A percentile compares a stretch with the other conserved stretches of the same genome.
Conservation (phyloP, 2,329 filamentous ascomycete genomes). For the Passalora sequoiae region DNA sequence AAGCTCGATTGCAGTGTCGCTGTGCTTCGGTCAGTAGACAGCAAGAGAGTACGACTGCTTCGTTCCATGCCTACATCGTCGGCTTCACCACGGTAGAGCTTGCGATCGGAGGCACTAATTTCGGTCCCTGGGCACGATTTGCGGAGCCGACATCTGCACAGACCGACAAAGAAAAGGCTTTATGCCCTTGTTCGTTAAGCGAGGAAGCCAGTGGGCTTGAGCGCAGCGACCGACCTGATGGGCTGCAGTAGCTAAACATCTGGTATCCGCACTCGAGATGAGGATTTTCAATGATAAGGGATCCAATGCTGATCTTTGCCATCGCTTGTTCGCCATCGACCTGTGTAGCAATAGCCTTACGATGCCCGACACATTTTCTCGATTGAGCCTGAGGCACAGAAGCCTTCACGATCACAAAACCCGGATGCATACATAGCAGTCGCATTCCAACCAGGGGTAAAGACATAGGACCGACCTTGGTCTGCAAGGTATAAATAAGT, state of each 20-base stretch:
- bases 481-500: too few species aligned
- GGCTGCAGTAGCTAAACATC: background rate
- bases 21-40: too few species aligned
- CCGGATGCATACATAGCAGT: too few species aligned
- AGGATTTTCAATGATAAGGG: background rate
- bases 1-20: too few species aligned
- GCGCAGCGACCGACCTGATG: background rate
- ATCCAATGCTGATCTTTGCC: background rate
- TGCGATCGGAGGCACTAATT: background rate
- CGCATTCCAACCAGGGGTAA: too few species aligned
- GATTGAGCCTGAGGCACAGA: background rate
- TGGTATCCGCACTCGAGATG: background rate
- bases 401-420: too few species aligned
- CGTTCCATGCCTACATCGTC: too few species aligned
- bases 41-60: too few species aligned
- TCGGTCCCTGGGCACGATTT: background rate
- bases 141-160: background rate
- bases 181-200: too few species aligned
- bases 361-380: background rate
- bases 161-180: too few species aligned
- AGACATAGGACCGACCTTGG: too few species aligned
- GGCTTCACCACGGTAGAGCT: background rate
- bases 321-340: background rate
- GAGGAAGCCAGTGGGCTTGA: too few species aligned
- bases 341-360: background rate